These are phyloP conservation scores for Aspergillus ibericus DNA, from an alignment of 2,329 filamentous ascomycete species.

Conservation along the genomic window DNA sequence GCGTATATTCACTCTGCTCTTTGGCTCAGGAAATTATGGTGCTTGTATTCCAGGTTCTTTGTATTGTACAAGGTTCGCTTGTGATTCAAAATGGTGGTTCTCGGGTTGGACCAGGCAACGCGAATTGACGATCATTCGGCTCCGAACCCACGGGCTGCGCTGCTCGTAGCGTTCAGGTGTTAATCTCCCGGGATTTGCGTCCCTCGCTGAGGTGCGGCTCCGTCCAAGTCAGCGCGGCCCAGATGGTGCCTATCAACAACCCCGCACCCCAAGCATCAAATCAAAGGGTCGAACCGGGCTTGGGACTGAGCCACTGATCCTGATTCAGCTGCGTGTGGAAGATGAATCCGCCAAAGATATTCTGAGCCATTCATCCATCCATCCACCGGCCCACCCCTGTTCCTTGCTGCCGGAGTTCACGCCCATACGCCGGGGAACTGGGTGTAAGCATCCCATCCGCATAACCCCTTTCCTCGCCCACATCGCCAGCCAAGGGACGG, in stretches of 20 bases:
- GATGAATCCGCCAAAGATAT: neutral
- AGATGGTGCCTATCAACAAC: neutral
- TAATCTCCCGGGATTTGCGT: neutral
- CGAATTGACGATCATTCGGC: neutral
- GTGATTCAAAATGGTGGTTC: neutral
- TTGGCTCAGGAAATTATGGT: constrained; percentile 5
- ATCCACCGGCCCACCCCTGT: neutral
- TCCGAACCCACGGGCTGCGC: neutral
- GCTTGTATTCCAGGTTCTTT: neutral
- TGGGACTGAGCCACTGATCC: neutral
- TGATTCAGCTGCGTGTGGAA: neutral
- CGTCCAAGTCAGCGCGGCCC: neutral
- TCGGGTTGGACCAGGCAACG: neutral
- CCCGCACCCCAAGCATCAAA: neutral
- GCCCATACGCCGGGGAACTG: neutral
- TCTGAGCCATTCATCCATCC: neutral
- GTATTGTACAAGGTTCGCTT: neutral
- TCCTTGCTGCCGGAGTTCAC: neutral
- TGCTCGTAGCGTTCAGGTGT: neutral
- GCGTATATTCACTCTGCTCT: neutral
- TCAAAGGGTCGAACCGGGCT: neutral
- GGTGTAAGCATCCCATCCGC: neutral
- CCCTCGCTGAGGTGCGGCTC: neutral
- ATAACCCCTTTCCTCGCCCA: neutral
- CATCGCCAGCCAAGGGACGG: neutral